Conservation (phyloP, 176 grass and related monocot species). For the Eleusine indica region DNA sequence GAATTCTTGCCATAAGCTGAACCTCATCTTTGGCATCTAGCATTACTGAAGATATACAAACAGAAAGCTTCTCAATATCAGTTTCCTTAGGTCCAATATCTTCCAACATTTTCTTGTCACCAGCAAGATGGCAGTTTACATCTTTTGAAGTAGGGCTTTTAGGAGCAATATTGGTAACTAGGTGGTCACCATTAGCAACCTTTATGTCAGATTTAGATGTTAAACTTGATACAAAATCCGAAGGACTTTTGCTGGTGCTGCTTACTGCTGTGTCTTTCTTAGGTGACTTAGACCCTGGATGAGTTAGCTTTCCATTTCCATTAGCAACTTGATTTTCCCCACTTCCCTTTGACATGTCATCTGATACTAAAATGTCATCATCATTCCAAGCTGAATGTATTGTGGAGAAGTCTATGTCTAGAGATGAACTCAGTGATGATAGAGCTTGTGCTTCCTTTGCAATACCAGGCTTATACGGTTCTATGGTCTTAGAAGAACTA, state of each 20-base stretch:
- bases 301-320: conserved; percentile 35
- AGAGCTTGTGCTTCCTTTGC: conserved; percentile 48
- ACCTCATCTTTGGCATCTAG: conserved; percentile 48
- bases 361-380: conserved; percentile 56
- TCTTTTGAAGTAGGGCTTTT: conserved; percentile 32
- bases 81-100: conserved; percentile 40
- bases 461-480: conserved; percentile 64
- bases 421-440: conserved; percentile 34
- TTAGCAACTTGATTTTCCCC: conserved; percentile 44
- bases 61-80: conserved; percentile 45
- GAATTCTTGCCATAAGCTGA: conserved; percentile 31
- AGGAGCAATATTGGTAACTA: conserved; percentile 7
- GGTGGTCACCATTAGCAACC: conserved; percentile 18
- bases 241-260: conserved; percentile 44
- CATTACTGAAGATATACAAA: conserved; percentile 53
- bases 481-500: conserved; percentile 51
- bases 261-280: conserved; percentile 32
- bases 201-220: conserved; percentile 49
- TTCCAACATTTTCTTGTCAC: conserved; percentile 4
- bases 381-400: conserved; percentile 88
- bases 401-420: conserved; percentile 65
- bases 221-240: conserved; percentile 31
- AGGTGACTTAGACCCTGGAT: conserved; percentile 22
- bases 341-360: conserved; percentile 46
- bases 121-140: conserved; percentile 31